Evolutionary conservation across 2,329 filamentous ascomycete genomes (phyloP).

Genomic region (Didymosphaeria variabile): DNA sequence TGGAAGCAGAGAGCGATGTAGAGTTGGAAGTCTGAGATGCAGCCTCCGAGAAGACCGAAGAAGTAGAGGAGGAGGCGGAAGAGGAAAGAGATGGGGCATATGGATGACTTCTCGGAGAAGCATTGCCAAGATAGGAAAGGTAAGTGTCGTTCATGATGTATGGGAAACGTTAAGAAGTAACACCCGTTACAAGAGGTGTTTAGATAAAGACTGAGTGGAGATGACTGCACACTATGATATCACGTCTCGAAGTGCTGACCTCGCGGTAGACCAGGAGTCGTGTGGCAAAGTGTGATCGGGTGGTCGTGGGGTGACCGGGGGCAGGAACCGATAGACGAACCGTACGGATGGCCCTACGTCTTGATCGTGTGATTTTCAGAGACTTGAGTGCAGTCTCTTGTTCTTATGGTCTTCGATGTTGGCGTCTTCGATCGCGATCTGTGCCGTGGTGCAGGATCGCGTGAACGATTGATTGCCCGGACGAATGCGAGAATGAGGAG

Average conservation of each 20-base stretch:
- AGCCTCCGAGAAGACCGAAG: conserved; percentile 78
- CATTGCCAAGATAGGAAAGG: conserved; percentile 41
- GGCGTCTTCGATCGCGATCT: conserved; percentile 26
- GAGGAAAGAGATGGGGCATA: conserved; percentile 77
- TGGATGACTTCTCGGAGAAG: conserved; percentile 57
- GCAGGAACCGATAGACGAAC: conserved; percentile 52
- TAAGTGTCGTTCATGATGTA: conserved; percentile 52
- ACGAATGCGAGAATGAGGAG: conserved; percentile 18
- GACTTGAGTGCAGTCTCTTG: conserved; percentile 30
- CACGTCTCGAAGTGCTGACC: conserved; percentile 49
- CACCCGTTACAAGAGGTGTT: conserved; percentile 29
- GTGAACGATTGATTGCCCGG: conserved; percentile 21
- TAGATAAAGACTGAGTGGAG: conserved; percentile 45
- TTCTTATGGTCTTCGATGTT: conserved; percentile 31
- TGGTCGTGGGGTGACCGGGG: conserved; percentile 53
- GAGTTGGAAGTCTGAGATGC: conserved; percentile 76
- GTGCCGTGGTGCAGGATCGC: conserved; percentile 22
- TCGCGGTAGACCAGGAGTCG: conserved; percentile 46
- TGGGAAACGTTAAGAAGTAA: conserved; percentile 31
- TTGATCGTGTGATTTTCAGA: conserved; percentile 46
- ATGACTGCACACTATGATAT: conserved; percentile 38
- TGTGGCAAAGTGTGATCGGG: conserved; percentile 43
- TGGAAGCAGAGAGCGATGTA: conserved; percentile 66
- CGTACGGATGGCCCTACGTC: conserved; percentile 45
- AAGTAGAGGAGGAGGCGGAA: conserved; percentile 77